These are phyloP conservation scores for Lactarius pseudohatsudake DNA, from an alignment of 768 basidiomycete genomes.

Conservation along the genomic window DNA sequence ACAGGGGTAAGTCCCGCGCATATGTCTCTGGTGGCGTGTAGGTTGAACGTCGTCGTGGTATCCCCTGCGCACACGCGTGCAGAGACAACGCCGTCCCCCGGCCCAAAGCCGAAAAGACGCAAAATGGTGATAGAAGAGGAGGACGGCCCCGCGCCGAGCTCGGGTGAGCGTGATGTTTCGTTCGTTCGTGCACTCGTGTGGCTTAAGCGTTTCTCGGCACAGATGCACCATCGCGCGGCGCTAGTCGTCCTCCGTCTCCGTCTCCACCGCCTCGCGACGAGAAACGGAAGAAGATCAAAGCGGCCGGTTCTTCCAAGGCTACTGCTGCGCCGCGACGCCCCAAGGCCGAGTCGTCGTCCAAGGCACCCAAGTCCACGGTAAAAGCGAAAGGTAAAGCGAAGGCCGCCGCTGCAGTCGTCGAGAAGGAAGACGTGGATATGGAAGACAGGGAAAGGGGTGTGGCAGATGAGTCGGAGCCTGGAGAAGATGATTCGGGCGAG, in stretches of 20 bases:
- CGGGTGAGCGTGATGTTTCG: conserved; percentile 8
- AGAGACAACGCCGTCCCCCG: conserved; percentile 29
- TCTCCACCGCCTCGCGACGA: conserved; percentile 5
- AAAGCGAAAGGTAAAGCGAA: conserved; percentile 26
- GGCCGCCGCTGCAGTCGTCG: conserved; percentile 1
- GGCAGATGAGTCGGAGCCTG: conserved; percentile 32
- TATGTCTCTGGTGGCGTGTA: not conserved
- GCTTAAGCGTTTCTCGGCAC: too few species aligned
- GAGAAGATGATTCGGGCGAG: conserved; percentile 42
- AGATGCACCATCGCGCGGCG: conserved; percentile 18
- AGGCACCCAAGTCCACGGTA: conserved; percentile 3
- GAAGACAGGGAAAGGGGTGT: conserved; percentile 21
- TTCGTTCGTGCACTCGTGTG: not conserved
- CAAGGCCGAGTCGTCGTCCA: conserved; percentile 13
- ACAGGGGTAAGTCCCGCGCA: not conserved
- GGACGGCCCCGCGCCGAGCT: conserved; percentile 29
- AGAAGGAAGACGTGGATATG: conserved; percentile 27
- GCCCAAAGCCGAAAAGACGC: conserved; percentile 48
- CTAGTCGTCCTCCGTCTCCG: conserved; percentile 13
- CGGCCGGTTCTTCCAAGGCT: conserved; percentile 7
- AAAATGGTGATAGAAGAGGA: conserved; percentile 54
- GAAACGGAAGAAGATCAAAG: not conserved
- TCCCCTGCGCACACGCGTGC: not conserved
- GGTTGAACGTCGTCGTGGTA: not conserved
- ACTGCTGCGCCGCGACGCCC: not conserved